Percentiles rank a stretch among this genome's conserved stretches.
Conservation (phyloP, 2,329 filamentous ascomycete genomes). For the Fusarium liriodendri region DNA sequence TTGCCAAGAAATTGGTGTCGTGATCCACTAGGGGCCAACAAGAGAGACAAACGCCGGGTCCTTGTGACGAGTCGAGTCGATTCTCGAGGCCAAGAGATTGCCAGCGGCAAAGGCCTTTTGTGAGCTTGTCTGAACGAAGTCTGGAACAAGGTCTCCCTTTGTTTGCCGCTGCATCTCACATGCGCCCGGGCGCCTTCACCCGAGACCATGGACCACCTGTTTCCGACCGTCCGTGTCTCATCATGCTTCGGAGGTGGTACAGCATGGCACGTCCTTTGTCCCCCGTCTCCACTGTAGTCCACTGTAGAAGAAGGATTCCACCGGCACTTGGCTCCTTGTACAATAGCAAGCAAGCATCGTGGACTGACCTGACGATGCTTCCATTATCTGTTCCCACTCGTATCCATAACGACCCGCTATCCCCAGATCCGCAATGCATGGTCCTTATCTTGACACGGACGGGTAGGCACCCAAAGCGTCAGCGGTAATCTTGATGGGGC, state of each 20-base stretch:
- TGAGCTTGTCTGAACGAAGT: not conserved
- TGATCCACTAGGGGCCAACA: slow-evolving; percentile 7
- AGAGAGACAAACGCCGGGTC: not conserved
- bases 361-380: not conserved
- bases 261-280: not conserved
- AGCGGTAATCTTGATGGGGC: not conserved
- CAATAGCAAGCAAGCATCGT: not conserved
- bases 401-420: slow-evolving; percentile 13
- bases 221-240: not conserved
- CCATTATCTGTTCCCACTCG: slow-evolving; percentile 1
- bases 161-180: not conserved
- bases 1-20: slow-evolving; percentile 19
- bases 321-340: slow-evolving; percentile 1
- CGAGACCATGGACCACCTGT: not conserved
- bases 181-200: not conserved
- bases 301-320: not conserved
- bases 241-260: not conserved
- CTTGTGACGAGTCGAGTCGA: slow-evolving; percentile 1
- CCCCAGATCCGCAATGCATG: slow-evolving; percentile 6
- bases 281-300: too few species aligned
- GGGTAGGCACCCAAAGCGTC: not conserved
- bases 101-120: slow-evolving; percentile 4
- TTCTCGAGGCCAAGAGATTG: not conserved
- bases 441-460: slow-evolving; percentile 6
- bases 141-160: not conserved